A percentile compares a stretch with the other conserved stretches of the same genome.
phyloP scores from a whole-genome alignment of 257 asterid genomes.

The Penstemon barbatus region DNA sequence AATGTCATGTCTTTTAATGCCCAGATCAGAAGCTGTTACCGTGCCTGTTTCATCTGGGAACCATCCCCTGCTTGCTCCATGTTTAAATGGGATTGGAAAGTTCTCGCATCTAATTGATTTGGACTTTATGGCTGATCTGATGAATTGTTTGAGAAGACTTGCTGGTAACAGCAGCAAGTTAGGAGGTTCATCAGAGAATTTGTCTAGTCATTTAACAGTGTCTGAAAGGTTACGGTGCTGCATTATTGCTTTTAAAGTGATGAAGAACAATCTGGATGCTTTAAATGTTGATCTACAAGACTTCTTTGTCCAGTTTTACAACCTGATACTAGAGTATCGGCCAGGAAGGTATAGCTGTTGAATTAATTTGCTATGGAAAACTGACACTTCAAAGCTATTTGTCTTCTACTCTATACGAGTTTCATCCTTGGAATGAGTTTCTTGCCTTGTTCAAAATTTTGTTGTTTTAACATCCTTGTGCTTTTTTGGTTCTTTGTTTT shows the following conservation, averaged over 20 bases:
- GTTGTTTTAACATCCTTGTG: slow-evolving; percentile 1
- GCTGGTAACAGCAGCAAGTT: slow-evolving; percentile 55
- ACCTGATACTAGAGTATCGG: slow-evolving; percentile 77
- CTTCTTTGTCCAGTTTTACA: slow-evolving; percentile 79
- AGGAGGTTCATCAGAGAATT: slow-evolving; percentile 45
- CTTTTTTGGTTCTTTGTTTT: neutral
- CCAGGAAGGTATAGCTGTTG: slow-evolving; percentile 75
- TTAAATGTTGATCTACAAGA: slow-evolving; percentile 90
- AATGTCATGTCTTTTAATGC: slow-evolving; percentile 22
- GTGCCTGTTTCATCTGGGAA: slow-evolving; percentile 43
- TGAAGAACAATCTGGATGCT: slow-evolving; percentile 92
- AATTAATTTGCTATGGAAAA: neutral
- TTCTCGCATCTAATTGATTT: slow-evolving; percentile 86
- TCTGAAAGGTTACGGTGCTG: slow-evolving; percentile 87
- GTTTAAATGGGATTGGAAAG: slow-evolving; percentile 88
- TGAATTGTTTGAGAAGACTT: slow-evolving; percentile 76
- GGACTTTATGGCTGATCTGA: slow-evolving; percentile 92
- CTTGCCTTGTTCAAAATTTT: neutral
- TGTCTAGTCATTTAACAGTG: slow-evolving; percentile 54
- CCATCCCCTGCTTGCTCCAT: slow-evolving; percentile 85
- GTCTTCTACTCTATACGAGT: neutral
- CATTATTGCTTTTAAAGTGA: slow-evolving; percentile 89
- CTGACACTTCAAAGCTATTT: neutral
- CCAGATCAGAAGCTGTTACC: slow-evolving; percentile 57
- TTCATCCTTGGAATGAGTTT: slow-evolving; percentile 4